Evolutionary conservation across 208 protist genomes (phyloP), one percentile per base, ranked within the genome.

Genomic region (Balamuthia mandrillaris): DNA sequence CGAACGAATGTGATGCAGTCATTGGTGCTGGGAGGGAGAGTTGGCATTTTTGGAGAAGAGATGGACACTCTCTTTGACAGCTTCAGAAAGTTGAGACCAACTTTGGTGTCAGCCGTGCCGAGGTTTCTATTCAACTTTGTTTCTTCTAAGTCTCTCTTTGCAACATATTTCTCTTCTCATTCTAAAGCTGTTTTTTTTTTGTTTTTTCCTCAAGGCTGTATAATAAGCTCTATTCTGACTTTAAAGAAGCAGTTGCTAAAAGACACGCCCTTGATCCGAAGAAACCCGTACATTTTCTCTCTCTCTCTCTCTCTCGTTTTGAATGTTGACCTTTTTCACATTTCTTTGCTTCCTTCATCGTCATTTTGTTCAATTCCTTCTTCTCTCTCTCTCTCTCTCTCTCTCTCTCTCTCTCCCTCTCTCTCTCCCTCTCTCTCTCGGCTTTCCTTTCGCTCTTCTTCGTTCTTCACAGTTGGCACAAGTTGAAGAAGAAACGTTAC

Each of bases 171-270:
- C 21, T 10, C 21, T 18, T 63, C 24, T 63, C 10, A 24, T 18
- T 63, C 6, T 12, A 9, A 35, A 29, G 12, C 10, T 12, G 24
- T 63, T 10, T 63, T 18, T 29, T 6, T 29, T 10, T 29, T 18
- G 56, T 21, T 18, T 63, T 6, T 7, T 4, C 61, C n/a, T 7
- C 18, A 12, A 70, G 65, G 65, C n/a, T 75, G 65, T 75, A 37
- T 44, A 75, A 75, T 44, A 75, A 75, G 65, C 65, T 75, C 39
- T 75, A 75, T 27, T 54, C 21, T 21, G 65, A 75, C 41, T 75
- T 54, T 27, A 37, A 51, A n/a, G 21, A 37, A 9, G 65, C 24
- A 44, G 41, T 75, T 37, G 37, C 65, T 0, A 0, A n/a, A 29
- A 75, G 45, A 37, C 10, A 75, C 7, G 2, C 6, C 2, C 6